Evolutionary conservation across 805 yeast genomes (phyloP), one percentile per base, ranked within the genome.

Genomic region (Lipomyces lipofer): DNA sequence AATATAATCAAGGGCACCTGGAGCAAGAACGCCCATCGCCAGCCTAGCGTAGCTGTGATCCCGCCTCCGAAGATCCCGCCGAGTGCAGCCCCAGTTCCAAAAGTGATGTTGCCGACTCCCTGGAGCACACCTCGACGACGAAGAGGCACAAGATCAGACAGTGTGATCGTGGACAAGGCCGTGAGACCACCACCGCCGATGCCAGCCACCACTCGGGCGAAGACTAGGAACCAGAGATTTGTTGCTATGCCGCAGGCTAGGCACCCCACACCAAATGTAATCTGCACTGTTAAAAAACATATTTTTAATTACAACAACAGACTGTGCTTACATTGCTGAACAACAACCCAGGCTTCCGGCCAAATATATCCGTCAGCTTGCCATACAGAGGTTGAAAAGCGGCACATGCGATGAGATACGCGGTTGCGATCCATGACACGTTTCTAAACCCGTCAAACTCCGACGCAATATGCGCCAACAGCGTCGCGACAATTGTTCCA

Each of bases 311-410:
- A 9, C 10, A 21, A 13, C 25, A 7, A 30, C 19, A 13, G 28
- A 13, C 17, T 5, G n/a, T 22, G 9, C 73, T 62, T 12, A 69
- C 56, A 33, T 75, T 73, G 24, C 81, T 77, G 36, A 72, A 66
- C 19, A 79, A 53, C 49, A 80, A 60, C 4, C 79, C 75, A 33
- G 67, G 59, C 63, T 68, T 66, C 29, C 80, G 65, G 40, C 75
- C 73, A 63, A 69, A 67, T 28, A 87, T 81, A 62, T 86, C 94
- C 40, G 86, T 79, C 30, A 85, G 72, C 56, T 85, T 79, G 5
- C 94, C 94, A 54, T 83, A 85, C 28, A 87, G 67, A 0, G 91
- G 94, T 69, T 86, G 94, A 68, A 84, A 85, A 1, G 88, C 88
- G 3, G 88, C 80, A 56, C 79, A 81, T 1, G 92, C 84, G 28